Conservation (phyloP, 192 early-diverging fungal species). For the Podila verticillata region DNA sequence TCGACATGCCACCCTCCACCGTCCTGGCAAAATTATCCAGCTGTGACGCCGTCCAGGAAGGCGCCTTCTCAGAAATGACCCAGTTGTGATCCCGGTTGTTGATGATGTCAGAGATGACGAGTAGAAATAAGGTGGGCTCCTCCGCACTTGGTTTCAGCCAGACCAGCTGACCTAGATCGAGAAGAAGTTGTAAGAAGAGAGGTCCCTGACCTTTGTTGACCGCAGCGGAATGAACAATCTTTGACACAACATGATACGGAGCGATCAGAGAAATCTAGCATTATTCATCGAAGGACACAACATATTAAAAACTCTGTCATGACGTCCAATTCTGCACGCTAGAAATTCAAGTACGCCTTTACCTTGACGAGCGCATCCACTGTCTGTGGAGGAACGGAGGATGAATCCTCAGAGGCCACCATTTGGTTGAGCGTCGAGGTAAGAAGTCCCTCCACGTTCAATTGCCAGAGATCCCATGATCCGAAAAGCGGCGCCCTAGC, state of each 20-base stretch:
- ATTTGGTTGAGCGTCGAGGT: slow-evolving; percentile 32
- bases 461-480: slow-evolving; percentile 35
- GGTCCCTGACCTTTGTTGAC: slow-evolving; percentile 30
- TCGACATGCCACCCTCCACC: not conserved
- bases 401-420: slow-evolving; percentile 7
- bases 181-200: slow-evolving; percentile 17
- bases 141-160: slow-evolving; percentile 20
- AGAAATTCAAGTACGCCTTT: not conserved
- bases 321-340: no score
- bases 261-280: slow-evolving; percentile 33
- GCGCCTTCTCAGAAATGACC: not conserved
- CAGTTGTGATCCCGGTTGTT: not conserved
- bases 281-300: no score
- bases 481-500: slow-evolving; percentile 29
- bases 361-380: slow-evolving; percentile 37
- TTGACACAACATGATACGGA: slow-evolving; percentile 29
- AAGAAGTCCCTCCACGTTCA: slow-evolving; percentile 20
- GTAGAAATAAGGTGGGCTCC: slow-evolving; percentile 11
- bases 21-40: slow-evolving; percentile 29
- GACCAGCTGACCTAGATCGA: slow-evolving; percentile 21
- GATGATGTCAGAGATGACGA: slow-evolving; percentile 14
- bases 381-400: slow-evolving; percentile 3
- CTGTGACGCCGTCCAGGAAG: not conserved
- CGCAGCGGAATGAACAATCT: slow-evolving; percentile 12
- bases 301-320: no score